These are phyloP conservation scores for Aspergillus quadricinctus DNA, from an alignment of 2,329 filamentous ascomycete genomes.

Conservation along the genomic window DNA sequence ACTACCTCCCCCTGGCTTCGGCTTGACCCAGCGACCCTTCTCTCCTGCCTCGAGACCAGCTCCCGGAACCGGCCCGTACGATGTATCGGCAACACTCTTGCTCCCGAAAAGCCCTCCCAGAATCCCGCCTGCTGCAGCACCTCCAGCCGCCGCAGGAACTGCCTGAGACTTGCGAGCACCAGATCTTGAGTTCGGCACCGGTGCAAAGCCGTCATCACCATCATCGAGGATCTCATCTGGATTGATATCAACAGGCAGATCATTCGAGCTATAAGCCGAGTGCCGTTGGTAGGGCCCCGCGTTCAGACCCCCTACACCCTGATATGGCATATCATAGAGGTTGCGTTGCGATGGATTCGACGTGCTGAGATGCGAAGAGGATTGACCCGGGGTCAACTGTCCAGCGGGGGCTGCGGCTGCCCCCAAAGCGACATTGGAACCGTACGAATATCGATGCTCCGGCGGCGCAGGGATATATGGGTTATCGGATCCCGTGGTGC, in stretches of 20 bases:
- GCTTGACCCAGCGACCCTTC: conserved; percentile 62
- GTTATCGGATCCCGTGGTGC: conserved; percentile 34
- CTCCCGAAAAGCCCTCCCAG: conserved; percentile 39
- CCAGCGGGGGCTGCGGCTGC: conserved; percentile 30
- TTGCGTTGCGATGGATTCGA: conserved; percentile 46
- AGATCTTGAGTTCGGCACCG: conserved; percentile 25
- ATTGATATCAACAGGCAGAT: conserved; percentile 56
- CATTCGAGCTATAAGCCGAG: conserved; percentile 48
- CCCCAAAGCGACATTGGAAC: conserved; percentile 34
- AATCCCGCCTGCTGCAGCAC: conserved; percentile 40
- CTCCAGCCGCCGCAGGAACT: conserved; percentile 46
- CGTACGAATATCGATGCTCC: conserved; percentile 33
- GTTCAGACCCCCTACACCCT: conserved; percentile 36
- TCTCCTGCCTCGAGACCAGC: conserved; percentile 42
- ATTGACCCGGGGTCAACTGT: conserved; percentile 29
- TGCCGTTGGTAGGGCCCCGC: conserved; percentile 66
- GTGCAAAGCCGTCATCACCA: conserved; percentile 75
- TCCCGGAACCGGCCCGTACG: conserved; percentile 54
- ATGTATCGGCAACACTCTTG: conserved; percentile 40
- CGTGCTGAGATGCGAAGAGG: neutral
- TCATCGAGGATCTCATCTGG: conserved; percentile 81
- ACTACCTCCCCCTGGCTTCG: conserved; percentile 55
- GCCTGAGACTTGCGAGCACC: conserved; percentile 4
- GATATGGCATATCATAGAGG: conserved; percentile 41
- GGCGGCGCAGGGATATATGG: conserved; percentile 31